These are phyloP conservation scores for Leucocoprinus birnbaumii DNA, from an alignment of 768 basidiomycete genomes.

Conservation along the genomic window DNA sequence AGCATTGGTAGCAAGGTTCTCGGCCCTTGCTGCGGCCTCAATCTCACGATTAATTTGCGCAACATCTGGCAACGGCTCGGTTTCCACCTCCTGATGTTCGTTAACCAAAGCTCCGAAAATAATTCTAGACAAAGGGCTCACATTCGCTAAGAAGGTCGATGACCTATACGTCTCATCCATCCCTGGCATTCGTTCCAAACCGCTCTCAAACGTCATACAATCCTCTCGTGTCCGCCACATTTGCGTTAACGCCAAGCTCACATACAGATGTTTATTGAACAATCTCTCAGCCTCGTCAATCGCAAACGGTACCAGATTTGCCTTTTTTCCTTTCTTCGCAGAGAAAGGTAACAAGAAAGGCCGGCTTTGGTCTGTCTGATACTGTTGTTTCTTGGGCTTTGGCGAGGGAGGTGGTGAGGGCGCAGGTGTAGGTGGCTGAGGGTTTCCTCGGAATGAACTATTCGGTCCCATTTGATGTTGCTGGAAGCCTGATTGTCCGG, in stretches of 20 bases:
- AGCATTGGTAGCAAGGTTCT: slow-evolving; percentile 26
- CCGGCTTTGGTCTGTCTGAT: slow-evolving; percentile 91
- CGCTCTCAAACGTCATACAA: slow-evolving; percentile 91
- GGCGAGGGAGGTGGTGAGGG: slow-evolving; percentile 77
- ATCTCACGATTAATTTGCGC: slow-evolving; percentile 73
- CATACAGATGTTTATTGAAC: slow-evolving; percentile 87
- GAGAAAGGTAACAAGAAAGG: slow-evolving; percentile 98
- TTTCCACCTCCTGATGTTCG: slow-evolving; percentile 61
- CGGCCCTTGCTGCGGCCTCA: slow-evolving; percentile 58
- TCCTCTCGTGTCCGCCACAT: slow-evolving; percentile 97
- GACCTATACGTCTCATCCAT: slow-evolving; percentile 55
- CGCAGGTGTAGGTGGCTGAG: slow-evolving; percentile 85
- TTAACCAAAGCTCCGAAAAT: too few species aligned
- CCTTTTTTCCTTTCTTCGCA: slow-evolving; percentile 53
- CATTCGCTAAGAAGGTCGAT: slow-evolving; percentile 43
- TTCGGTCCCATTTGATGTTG: slow-evolving; percentile 24
- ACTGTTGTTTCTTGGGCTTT: slow-evolving; percentile 98
- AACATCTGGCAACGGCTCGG: slow-evolving; percentile 70
- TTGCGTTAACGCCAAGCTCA: slow-evolving; percentile 85
- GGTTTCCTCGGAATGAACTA: slow-evolving; percentile 37
- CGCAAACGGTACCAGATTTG: slow-evolving; percentile 85
- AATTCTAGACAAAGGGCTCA: slow-evolving; percentile 15
- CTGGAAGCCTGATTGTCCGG: slow-evolving; percentile 35
- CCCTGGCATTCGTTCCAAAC: slow-evolving; percentile 77
- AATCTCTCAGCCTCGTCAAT: slow-evolving; percentile 94